Evolutionary conservation across 192 early-diverging fungal genomes (phyloP).

Genomic region (Dissophora ornata): DNA sequence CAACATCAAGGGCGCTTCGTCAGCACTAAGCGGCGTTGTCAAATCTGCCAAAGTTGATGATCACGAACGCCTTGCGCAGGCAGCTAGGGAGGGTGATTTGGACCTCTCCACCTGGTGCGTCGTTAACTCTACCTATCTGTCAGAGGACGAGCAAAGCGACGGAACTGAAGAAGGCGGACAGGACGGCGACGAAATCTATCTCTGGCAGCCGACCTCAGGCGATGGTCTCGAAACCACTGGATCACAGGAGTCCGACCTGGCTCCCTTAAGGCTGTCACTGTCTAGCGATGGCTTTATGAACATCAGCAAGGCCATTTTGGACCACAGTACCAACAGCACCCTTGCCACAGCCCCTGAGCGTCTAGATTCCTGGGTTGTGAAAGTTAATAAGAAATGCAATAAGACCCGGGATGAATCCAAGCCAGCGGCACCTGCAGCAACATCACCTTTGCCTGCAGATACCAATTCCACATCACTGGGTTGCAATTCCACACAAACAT

Average conservation of each 20-base stretch:
- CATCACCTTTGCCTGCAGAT: background rate
- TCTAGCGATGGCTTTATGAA: slow-evolving; percentile 37
- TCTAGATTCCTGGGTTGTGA: slow-evolving; percentile 33
- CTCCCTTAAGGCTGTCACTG: slow-evolving; percentile 14
- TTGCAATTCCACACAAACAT: background rate
- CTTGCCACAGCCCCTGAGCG: slow-evolving; percentile 19
- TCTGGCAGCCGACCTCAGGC: background rate
- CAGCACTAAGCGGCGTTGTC: background rate
- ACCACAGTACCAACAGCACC: slow-evolving; percentile 28
- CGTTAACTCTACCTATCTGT: slow-evolving; percentile 11
- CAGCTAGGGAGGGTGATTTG: slow-evolving; percentile 8
- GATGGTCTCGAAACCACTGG: too few relatives aligned
- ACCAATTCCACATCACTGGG: background rate
- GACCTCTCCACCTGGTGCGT: slow-evolving; percentile 45
- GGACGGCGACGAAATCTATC: slow-evolving; percentile 33
- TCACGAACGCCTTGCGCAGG: background rate
- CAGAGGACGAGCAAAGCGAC: slow-evolving; percentile 20
- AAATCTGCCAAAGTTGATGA: too few relatives aligned
- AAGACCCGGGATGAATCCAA: background rate
- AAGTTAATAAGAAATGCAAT: slow-evolving; percentile 32
- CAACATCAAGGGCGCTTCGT: too few relatives aligned
- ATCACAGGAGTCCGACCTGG: background rate
- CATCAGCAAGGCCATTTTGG: slow-evolving; percentile 32
- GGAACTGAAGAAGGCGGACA: slow-evolving; percentile 11
- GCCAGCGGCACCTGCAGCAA: background rate